Conservation (phyloP, 2,329 filamentous ascomycete genomes). For the Didymella glomerata region DNA sequence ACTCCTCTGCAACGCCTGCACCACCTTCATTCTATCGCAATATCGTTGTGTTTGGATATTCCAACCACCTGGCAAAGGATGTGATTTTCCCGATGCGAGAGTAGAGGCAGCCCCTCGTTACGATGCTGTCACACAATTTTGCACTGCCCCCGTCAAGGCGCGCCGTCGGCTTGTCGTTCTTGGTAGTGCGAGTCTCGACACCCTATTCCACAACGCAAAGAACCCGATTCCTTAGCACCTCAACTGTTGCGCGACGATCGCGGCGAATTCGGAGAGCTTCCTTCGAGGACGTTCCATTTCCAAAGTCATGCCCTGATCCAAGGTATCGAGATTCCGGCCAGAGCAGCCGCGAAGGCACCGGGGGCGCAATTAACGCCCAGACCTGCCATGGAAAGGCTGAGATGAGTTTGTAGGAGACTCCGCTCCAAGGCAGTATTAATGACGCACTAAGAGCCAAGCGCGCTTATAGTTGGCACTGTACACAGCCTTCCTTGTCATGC, state of each 20-base stretch:
- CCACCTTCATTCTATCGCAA: too few species aligned
- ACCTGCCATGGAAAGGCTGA: background rate
- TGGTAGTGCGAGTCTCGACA: background rate
- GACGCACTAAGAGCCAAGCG: constrained; percentile 19
- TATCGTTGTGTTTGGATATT: too few species aligned
- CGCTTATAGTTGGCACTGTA: constrained; percentile 14
- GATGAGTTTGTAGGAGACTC: background rate
- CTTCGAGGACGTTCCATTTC: background rate
- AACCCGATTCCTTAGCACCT: background rate
- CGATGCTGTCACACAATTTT: background rate
- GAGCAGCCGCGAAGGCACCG: constrained; percentile 1
- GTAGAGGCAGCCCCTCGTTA: background rate
- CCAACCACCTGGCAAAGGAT: background rate
- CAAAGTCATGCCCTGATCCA: background rate
- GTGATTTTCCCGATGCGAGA: background rate
- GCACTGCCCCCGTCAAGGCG: constrained; percentile 1
- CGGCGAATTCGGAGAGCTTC: background rate
- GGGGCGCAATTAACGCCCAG: constrained; percentile 17
- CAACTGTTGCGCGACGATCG: background rate
- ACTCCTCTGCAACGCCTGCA: background rate
- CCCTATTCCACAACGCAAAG: background rate
- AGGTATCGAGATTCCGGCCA: background rate
- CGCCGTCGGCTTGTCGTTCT: background rate
- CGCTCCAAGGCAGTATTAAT: constrained; percentile 3
- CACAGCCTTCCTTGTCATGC: constrained; percentile 15